Evolutionary conservation across 805 yeast species (phyloP), one percentile per base, ranked within the genome.

Genomic region (Yamadazyma insecticola): DNA sequence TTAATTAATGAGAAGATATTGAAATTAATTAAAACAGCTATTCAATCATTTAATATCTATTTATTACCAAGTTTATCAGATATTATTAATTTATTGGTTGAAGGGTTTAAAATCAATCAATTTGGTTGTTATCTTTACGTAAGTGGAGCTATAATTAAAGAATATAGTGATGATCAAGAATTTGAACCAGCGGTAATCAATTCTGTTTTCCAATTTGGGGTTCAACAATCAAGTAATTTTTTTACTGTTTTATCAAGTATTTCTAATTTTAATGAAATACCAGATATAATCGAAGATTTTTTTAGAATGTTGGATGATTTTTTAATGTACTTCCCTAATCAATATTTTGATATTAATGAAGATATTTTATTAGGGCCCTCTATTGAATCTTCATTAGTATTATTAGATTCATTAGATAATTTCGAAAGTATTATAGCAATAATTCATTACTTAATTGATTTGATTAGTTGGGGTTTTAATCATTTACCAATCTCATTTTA

Each of bases 51-150:
- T 52, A 72, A 72, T 32, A 60, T 67, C 8, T 78, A 67, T 45
- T 51, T 84, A 36, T 51, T 64, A 14, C 79, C 83, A 3, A 64
- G 83, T 15, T 60, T 89, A 13, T 72, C 77, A 3, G 67, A 74
- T 10, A 71, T 87, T 22, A 86, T 87, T 1, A 78, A 72, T 33
- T 57, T 80, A 29, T 67, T 88, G 33, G 80, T 75, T 13, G 67
- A 69, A 22, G 92, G 94, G 1, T 89, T 87, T 59, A 69, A 76
- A 26, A 59, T 60, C 16, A 81, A 81, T 13, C 73, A 77, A 21
- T 74, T 63, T 47, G 97, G 96, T 4, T 85, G 95, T 52, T 88
- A 81, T 50, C 60, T 89, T 34, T 89, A 95, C 92, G 90, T 85
- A 10, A 80, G 95, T 2, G 97, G 96, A 6, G 69, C 82, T 7